Evolutionary conservation across 2,329 filamentous ascomycete species (phyloP), one percentile per base, ranked within the genome.

Genomic region (Parasarocladium wereldwijsianum): DNA sequence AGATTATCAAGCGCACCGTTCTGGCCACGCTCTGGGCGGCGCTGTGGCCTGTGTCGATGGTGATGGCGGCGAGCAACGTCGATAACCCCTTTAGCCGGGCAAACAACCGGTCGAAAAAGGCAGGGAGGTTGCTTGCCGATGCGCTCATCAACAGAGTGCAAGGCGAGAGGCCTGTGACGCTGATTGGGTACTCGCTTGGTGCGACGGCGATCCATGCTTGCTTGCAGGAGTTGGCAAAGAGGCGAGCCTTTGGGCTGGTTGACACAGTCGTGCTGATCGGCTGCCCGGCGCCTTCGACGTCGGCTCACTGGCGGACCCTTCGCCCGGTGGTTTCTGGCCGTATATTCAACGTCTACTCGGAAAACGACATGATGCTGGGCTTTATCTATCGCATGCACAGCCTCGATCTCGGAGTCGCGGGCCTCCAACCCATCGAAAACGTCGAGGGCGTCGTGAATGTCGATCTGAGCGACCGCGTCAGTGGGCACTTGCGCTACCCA

Each of bases 311-410:
- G 86, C 67, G 76, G 25, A 62, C 70, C 21, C 71, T 93, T 40
- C 71, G 83, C 17, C 72, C 70, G 25, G 82, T 87, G 1, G 84
- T 93, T 1, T 71, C 76, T 2, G 85, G 86, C 3, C 70, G 79
- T 34, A 64, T 93, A 6, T 78, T 93, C 42, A 94, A 94, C 42
- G 83, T 87, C 7, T 93, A 78, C 53, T 87, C 82, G 2, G 73
- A 77, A 31, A 86, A 90, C 36, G 86, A 94, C 51, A 81, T 83
- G 44, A 74, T 94, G 18, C 70, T 94, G 1, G 85, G 74, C 1
- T 87, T 93, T 47, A 60, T 93, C 12, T 93, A 94, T 50, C 74
- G 86, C 25, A 77, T 83, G 3, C 84, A 80, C 23, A 85, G 76
- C 34, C 68, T 93, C 17, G 78, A 90, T 38, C 66, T 81, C 23